Percentiles rank a stretch among this genome's conserved stretches.
Conservation (phyloP, 2,329 filamentous ascomycete genomes). For the Orbilia quercus region DNA sequence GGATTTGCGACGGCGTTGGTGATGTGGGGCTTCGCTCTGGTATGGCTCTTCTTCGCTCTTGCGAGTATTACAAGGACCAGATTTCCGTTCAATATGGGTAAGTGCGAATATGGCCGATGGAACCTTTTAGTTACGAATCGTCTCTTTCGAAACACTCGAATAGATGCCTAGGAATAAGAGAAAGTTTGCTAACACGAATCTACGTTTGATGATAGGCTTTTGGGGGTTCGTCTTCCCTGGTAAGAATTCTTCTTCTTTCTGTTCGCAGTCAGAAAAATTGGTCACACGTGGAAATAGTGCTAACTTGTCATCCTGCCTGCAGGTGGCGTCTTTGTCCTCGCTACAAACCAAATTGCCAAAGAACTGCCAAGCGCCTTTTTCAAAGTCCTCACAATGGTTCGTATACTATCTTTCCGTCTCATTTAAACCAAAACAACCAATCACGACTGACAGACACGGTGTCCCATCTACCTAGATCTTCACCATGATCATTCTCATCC, state of each 20-base stretch:
- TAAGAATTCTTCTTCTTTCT: conserved; percentile 20
- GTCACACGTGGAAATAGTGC: not conserved
- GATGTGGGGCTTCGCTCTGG: conserved; percentile 70
- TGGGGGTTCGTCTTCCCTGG: conserved; percentile 56
- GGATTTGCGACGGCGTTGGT: conserved; percentile 69
- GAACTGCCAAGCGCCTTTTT: conserved; percentile 71
- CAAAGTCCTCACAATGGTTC: conserved; percentile 68
- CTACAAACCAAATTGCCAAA: conserved; percentile 66
- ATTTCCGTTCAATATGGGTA: conserved; percentile 73
- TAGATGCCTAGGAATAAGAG: not conserved
- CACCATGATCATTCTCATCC: conserved; percentile 66
- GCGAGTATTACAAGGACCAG: conserved; percentile 65
- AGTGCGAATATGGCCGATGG: conserved; percentile 71
- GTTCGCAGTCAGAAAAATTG: conserved; percentile 1
- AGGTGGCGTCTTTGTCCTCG: conserved; percentile 68
- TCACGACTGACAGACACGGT: not conserved
- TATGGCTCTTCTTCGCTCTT: conserved; percentile 69
- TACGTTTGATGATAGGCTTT: conserved; percentile 33
- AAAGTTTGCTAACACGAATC: conserved; percentile 24
- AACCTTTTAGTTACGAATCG: not conserved
- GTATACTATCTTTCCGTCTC: conserved; percentile 38
- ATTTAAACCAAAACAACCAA: not conserved
- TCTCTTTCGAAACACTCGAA: not conserved
- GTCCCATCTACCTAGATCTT: conserved; percentile 63
- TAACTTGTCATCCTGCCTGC: conserved; percentile 26